Evolutionary conservation across 257 asterid genomes (phyloP), one percentile per base, ranked within the genome.

Genomic region (Paulownia fortunei): DNA sequence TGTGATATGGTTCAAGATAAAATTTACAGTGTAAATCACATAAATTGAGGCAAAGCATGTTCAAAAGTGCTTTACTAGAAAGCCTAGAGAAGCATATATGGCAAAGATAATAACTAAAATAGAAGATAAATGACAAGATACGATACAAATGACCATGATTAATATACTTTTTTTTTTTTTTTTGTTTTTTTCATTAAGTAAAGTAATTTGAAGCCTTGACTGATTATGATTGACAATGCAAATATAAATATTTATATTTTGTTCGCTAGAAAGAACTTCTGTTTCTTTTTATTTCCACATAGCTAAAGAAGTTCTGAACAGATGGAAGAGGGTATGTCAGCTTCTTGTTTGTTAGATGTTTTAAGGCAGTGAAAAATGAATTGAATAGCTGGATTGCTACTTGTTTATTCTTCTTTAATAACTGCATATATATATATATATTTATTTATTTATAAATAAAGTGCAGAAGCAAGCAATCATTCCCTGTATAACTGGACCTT

Each of bases 321-420:
- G 8, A 1, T 12, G 18, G 24, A n/a, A 52, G 8, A 52, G 59
- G 54, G 3, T 15, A 47, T 13, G 18, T 47, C n/a, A 52, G 59
- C 24, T 52, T 52, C 59, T 52, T 52, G 59, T 52, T 52, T 52
- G 59, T 52, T 52, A 52, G 59, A 52, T 52, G 59, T 47, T 47
- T 18, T 16, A 0, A 52, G 23, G 24, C 3, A n/a, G 59, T 52
- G n/a, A 52, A 52, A 18, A 52, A 52, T 18, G 23, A 52, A 18
- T 52, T n/a, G n/a, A n/a, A n/a, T 46, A 46, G 54, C 54, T 46
- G 54, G 18, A 46, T 46, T 46, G 54, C 54, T 11, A 11, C 54
- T 46, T 46, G 52, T 46, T 46, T 12, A 46, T 46, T 13, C 52
- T 46, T 13, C 16, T 10, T 46, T 46, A 12, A 10, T 46, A 46